Conservation (phyloP, 257 asterid species). For the Echium plantagineum region DNA sequence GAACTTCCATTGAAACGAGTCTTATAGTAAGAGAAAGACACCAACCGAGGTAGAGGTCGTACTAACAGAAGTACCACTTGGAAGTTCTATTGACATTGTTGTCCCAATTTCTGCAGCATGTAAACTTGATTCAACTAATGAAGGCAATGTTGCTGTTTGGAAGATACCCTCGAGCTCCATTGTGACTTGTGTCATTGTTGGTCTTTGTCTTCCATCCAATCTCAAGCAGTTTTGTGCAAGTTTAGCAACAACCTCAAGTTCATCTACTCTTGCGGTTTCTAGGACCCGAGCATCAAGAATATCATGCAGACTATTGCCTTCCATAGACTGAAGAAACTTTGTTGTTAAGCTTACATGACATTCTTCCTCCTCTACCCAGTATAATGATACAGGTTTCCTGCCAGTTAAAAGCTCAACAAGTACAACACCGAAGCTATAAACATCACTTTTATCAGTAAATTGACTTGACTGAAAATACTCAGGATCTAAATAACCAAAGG, state of each 20-base stretch:
- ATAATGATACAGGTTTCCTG: slow-evolving; percentile 17
- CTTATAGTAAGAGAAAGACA: no score
- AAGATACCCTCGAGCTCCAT: slow-evolving; percentile 25
- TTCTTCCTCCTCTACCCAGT: slow-evolving; percentile 12
- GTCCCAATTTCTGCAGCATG: background rate
- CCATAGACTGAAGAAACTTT: slow-evolving; percentile 16
- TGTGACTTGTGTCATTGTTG: slow-evolving; percentile 33
- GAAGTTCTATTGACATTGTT: no score
- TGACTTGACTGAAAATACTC: slow-evolving; percentile 31
- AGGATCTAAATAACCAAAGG: slow-evolving; percentile 38
- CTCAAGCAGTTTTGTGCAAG: slow-evolving; percentile 26
- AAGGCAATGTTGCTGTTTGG: slow-evolving; percentile 5
- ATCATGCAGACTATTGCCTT: slow-evolving; percentile 15
- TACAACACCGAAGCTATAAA: slow-evolving; percentile 28
- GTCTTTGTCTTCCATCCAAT: slow-evolving; percentile 32
- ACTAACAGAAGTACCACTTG: no score
- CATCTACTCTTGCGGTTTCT: slow-evolving; percentile 17
- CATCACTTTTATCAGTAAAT: slow-evolving; percentile 32
- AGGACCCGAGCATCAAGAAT: slow-evolving; percentile 27
- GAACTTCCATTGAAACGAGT: no score
- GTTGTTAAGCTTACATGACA: slow-evolving; percentile 17
- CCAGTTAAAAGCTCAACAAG: slow-evolving; percentile 34
- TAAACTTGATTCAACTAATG: background rate
- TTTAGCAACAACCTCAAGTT: slow-evolving; percentile 17
- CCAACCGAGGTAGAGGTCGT: no score